phyloP scores from a whole-genome alignment of 345 rosid genomes.

The Brassica juncea region DNA sequence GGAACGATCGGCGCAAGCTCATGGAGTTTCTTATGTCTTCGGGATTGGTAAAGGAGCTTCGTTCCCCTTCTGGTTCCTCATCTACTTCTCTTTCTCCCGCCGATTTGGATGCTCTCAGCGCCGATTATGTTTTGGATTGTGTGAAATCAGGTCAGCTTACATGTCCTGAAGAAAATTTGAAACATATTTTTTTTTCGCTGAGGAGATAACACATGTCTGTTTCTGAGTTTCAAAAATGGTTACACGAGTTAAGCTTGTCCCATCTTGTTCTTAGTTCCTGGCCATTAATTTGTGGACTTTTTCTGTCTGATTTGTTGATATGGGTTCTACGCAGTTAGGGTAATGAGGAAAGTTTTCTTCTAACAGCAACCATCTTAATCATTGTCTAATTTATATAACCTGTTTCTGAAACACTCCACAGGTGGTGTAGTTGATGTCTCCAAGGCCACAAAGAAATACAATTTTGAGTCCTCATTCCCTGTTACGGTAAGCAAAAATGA shows the following conservation, averaged over 20 bases:
- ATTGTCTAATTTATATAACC: background rate
- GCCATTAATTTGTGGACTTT: background rate
- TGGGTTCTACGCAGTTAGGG: background rate
- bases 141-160: slow-evolving; percentile 60
- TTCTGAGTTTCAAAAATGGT: background rate
- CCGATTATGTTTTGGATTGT: slow-evolving; percentile 69
- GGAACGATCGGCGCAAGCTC: slow-evolving; percentile 90
- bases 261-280: background rate
- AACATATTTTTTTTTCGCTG: background rate
- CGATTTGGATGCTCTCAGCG: slow-evolving; percentile 72
- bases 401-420: slow-evolving; percentile 28
- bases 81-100: slow-evolving; percentile 48
- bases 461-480: slow-evolving; percentile 65
- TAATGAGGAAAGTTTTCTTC: background rate
- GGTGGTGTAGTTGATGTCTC: slow-evolving; percentile 77
- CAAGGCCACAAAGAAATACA: slow-evolving; percentile 56
- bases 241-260: background rate
- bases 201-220: background rate
- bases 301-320: background rate
- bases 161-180: slow-evolving; percentile 9
- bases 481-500: slow-evolving; percentile 44
- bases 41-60: slow-evolving; percentile 59
- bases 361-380: background rate
- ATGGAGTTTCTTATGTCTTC: slow-evolving; percentile 70
- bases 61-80: slow-evolving; percentile 50